These are phyloP conservation scores for Eutrema japonicum DNA, from an alignment of 345 rosid species.

Conservation along the genomic window DNA sequence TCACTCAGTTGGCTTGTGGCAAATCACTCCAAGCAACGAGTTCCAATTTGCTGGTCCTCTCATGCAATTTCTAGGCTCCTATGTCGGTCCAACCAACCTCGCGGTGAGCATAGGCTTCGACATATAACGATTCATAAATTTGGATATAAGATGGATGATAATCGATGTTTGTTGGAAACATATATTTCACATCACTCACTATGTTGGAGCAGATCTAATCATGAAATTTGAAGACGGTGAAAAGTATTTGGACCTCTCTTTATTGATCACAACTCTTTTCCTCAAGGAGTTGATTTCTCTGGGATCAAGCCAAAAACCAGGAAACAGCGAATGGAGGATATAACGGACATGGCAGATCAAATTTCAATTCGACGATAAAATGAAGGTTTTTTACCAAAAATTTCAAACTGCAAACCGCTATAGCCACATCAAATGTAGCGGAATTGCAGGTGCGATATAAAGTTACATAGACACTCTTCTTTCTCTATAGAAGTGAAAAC, in stretches of 20 bases:
- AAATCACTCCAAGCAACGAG: constrained; percentile 93
- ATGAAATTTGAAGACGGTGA: constrained; percentile 56
- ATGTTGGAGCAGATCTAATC: constrained; percentile 75
- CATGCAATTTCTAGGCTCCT: constrained; percentile 83
- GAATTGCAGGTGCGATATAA: constrained; percentile 52
- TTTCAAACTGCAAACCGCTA: constrained; percentile 55
- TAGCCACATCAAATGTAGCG: constrained; percentile 62
- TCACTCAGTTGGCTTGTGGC: constrained; percentile 86
- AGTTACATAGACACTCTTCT: background rate
- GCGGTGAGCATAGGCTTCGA: constrained; percentile 55
- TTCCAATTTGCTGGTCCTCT: constrained; percentile 83
- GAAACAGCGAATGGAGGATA: constrained; percentile 54
- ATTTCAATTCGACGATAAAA: constrained; percentile 46
- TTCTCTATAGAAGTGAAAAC: background rate
- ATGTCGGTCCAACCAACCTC: constrained; percentile 86
- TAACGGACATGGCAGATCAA: constrained; percentile 75
- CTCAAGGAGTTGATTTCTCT: constrained; percentile 58
- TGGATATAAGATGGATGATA: background rate
- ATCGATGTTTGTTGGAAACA: constrained; percentile 34
- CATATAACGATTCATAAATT: background rate
- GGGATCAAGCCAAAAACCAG: constrained; percentile 88
- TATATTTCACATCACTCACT: constrained; percentile 86
- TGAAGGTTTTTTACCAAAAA: constrained; percentile 34
- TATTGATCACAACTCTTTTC: constrained; percentile 66
- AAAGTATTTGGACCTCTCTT: constrained; percentile 89